Evolutionary conservation across 345 rosid species (phyloP), one percentile per base, ranked within the genome.

Genomic region (Punica granatum): DNA sequence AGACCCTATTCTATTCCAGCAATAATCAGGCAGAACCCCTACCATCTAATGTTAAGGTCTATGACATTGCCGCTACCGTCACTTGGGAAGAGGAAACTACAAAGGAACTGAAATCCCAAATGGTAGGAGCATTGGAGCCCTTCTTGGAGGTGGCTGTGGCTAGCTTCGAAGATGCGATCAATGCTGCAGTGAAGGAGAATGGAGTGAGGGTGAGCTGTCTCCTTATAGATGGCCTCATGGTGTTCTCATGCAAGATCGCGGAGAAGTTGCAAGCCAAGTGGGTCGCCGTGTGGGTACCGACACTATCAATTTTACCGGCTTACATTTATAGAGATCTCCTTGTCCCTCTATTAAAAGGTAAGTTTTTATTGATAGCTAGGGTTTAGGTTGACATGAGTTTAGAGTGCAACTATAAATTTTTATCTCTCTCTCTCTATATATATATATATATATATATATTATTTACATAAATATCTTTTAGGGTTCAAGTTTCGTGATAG

Each of bases 251-350:
- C 31, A 25, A 26, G 61, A 56, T 56, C 7, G 61, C 61, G 30
- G 18, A 53, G n/a, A 73, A 70, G 33, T 64, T 76, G 68, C 49
- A 48, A 3, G 75, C 74, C 44, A 56, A 80, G 26, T 87, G 96
- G 96, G 11, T 87, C 21, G 67, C 88, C 2, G 72, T 73, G 42
- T 81, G 78, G 72, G 56, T 76, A 8, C 73, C 76, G 7, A 77
- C 76, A 26, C 78, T 91, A 14, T 56, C 26, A 11, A 56, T 31
- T 0, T 67, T 60, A 23, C 31, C 31, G 31, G 61, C 61, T 56
- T 31, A 21, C 21, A 3, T 56, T 3, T 15, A 56, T 3, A n/a
- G 83, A 7, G 79, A 80, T 44, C 61, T 64, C 33, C 75, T 64
- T 25, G 32, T 21, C 18, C 25, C 21, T 1, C 26, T 36, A 43